These are phyloP conservation scores for Hydnum rufescens DNA, from an alignment of 768 basidiomycete species.

Conservation along the genomic window DNA sequence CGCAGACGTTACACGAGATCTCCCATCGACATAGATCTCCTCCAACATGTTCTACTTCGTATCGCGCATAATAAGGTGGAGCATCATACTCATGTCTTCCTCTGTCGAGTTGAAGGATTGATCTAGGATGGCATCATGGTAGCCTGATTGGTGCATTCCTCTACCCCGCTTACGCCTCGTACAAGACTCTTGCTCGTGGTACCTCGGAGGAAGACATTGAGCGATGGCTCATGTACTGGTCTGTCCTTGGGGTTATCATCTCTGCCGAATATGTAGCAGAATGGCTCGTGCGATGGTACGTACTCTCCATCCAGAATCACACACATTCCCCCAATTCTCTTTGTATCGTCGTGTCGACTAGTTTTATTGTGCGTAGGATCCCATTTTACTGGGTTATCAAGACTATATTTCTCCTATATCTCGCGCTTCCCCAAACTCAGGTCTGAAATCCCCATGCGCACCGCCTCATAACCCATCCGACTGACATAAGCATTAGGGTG, in stretches of 20 bases:
- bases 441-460: slow-evolving; percentile 11
- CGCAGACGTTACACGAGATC: no score
- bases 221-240: slow-evolving; percentile 95
- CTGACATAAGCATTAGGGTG: slow-evolving; percentile 27
- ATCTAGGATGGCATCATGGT: neutral
- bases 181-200: slow-evolving; percentile 80
- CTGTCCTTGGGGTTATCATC: slow-evolving; percentile 34
- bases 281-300: slow-evolving; percentile 75
- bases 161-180: slow-evolving; percentile 91
- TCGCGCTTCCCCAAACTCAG: slow-evolving; percentile 71
- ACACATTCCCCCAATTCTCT: no score
- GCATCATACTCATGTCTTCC: neutral
- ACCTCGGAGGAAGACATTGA: slow-evolving; percentile 72
- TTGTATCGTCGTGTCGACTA: neutral
- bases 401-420: slow-evolving; percentile 68
- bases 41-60: neutral
- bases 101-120: neutral
- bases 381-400: slow-evolving; percentile 77
- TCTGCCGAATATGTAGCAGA: slow-evolving; percentile 68
- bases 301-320: no score
- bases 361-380: slow-evolving; percentile 31
- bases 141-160: slow-evolving; percentile 54
- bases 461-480: slow-evolving; percentile 1
- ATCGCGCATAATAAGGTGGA: neutral
- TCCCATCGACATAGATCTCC: no score